Percentiles rank a stretch among this genome's conserved stretches.
phyloP scores from a whole-genome alignment of 2,329 filamentous ascomycete genomes.

The Emergomyces orientalis region DNA sequence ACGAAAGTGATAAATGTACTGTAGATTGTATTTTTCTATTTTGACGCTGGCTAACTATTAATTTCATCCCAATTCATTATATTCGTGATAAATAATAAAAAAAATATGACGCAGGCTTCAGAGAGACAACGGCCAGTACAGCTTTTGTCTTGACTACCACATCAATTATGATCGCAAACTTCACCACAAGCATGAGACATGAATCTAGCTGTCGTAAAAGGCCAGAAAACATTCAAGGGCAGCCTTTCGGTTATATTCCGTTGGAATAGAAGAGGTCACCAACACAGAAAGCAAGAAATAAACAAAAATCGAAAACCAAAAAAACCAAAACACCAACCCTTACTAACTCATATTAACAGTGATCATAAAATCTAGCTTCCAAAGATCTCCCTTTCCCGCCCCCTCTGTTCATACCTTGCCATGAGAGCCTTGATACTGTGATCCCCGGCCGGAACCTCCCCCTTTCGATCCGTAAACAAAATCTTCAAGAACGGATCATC shows the following conservation, averaged over 20 bases:
- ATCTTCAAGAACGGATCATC: conserved; percentile 29
- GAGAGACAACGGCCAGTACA: not conserved
- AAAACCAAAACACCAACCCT: not conserved
- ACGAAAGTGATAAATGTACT: no score
- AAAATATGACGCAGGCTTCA: not conserved
- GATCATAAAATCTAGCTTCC: not conserved
- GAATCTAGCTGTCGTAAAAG: not conserved
- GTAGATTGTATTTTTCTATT: no score
- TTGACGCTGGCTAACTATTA: not conserved
- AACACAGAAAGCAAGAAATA: not conserved
- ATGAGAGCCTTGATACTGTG: conserved; percentile 21
- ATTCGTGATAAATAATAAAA: not conserved
- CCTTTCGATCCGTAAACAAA: conserved; percentile 27
- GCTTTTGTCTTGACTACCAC: not conserved
- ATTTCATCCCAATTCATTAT: not conserved
- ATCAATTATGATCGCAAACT: not conserved
- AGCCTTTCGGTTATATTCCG: not conserved
- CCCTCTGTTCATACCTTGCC: conserved; percentile 11
- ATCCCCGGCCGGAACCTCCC: conserved; percentile 22
- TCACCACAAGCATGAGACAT: not conserved
- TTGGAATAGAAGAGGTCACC: not conserved
- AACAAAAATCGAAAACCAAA: not conserved
- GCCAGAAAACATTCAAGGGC: not conserved
- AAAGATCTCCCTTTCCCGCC: conserved; percentile 1
- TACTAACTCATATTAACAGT: not conserved